Conservation (phyloP, 1,284 basidiomycete genomes). For the Thelephora terrestris region DNA sequence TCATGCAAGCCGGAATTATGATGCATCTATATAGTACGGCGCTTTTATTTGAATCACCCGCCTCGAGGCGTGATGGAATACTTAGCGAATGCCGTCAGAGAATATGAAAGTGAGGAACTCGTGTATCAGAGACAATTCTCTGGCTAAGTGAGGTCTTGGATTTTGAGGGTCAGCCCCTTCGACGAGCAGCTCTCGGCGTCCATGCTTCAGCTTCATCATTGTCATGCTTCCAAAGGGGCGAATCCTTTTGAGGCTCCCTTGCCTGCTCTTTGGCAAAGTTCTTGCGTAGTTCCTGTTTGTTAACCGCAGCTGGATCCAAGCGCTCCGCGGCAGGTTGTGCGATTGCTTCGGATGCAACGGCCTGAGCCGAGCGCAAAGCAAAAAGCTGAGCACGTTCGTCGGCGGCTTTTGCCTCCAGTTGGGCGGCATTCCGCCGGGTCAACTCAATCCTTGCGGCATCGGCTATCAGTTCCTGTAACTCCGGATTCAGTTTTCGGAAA, state of each 20-base stretch:
- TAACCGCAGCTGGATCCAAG: background rate
- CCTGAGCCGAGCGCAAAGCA: slow-evolving; percentile 8
- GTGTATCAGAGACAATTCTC: background rate
- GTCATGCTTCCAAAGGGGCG: too few species aligned
- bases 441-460: slow-evolving; percentile 20
- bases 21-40: too few species aligned
- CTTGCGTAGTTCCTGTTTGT: background rate
- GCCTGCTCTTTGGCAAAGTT: too few species aligned
- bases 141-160: background rate
- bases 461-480: slow-evolving; percentile 17
- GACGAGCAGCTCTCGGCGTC: slow-evolving; percentile 4
- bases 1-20: too few species aligned
- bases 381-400: slow-evolving; percentile 12
- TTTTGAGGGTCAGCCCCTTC: background rate
- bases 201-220: slow-evolving; percentile 6
- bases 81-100: background rate
- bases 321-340: background rate
- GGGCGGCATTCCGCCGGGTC: slow-evolving; percentile 15
- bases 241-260: too few species aligned
- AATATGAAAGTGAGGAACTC: background rate
- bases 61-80: background rate
- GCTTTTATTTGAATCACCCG: too few species aligned
- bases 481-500: background rate
- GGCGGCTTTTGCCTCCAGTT: slow-evolving; percentile 21
- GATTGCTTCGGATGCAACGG: slow-evolving; percentile 1